A percentile compares a stretch with the other conserved stretches of the same genome.
These are phyloP conservation scores for Arthrinium phaeospermum DNA, from an alignment of 2,329 filamentous ascomycete genomes.

Conservation along the genomic window DNA sequence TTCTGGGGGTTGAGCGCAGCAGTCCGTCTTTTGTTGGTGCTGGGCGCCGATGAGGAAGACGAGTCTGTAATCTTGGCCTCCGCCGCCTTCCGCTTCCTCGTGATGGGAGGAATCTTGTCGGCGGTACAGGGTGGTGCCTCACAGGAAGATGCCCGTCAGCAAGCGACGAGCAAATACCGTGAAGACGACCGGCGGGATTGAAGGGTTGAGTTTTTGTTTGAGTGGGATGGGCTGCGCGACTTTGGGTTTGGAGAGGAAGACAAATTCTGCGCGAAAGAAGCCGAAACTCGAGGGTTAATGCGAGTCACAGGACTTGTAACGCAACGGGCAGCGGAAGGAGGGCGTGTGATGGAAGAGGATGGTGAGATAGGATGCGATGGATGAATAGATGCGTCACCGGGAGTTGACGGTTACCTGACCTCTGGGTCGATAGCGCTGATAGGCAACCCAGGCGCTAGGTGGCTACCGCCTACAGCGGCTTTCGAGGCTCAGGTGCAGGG, in stretches of 20 bases:
- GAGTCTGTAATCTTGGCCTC: constrained; percentile 62
- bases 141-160: constrained; percentile 31
- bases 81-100: constrained; percentile 68
- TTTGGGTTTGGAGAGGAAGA: not conserved
- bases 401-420: constrained; percentile 1
- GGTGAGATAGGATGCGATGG: constrained; percentile 15
- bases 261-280: not conserved
- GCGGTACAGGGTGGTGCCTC: constrained; percentile 28
- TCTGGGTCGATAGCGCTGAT: not conserved
- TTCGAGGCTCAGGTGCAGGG: not conserved
- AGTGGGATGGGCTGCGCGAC: not conserved
- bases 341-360: constrained; percentile 12
- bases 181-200: constrained; percentile 11
- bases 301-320: constrained; percentile 10
- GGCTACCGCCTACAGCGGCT: constrained; percentile 12
- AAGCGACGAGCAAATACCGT: constrained; percentile 21
- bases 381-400: constrained; percentile 15
- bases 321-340: not conserved
- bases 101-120: constrained; percentile 63
- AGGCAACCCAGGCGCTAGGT: not conserved
- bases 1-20: constrained; percentile 24
- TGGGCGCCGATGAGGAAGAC: constrained; percentile 2
- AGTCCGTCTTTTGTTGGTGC: constrained; percentile 37
- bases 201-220: constrained; percentile 1
- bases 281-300: constrained; percentile 12